These are phyloP conservation scores for Myxozyma udenii DNA, from an alignment of 805 yeast genomes.

Conservation along the genomic window DNA sequence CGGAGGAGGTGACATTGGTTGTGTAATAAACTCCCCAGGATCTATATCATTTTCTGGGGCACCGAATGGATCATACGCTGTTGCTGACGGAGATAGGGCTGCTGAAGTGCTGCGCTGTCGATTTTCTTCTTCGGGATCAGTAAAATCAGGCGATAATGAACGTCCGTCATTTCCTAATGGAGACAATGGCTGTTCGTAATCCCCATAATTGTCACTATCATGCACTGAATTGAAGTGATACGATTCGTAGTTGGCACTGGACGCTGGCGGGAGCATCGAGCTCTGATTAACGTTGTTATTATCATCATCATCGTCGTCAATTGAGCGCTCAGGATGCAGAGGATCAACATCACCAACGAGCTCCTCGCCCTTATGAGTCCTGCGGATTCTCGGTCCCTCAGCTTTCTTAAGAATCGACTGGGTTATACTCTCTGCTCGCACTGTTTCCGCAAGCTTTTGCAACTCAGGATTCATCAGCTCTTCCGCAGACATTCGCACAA, in stretches of 20 bases:
- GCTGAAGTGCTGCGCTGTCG: not conserved
- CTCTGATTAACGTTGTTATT: not conserved
- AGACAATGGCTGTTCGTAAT: not conserved
- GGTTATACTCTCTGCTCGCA: slow-evolving; percentile 63
- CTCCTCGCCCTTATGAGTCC: slow-evolving; percentile 88
- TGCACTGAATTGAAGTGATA: too few species aligned
- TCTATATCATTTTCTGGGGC: not conserved
- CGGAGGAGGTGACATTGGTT: slow-evolving; percentile 3
- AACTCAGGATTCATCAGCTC: slow-evolving; percentile 77
- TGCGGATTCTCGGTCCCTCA: slow-evolving; percentile 61
- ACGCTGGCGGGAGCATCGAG: not conserved
- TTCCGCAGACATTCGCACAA: slow-evolving; percentile 65
- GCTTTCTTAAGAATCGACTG: slow-evolving; percentile 63
- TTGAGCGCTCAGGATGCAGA: slow-evolving; percentile 17
- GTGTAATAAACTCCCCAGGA: not conserved
- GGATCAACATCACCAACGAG: slow-evolving; percentile 57
- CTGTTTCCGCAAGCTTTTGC: slow-evolving; percentile 65
- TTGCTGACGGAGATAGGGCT: not conserved
- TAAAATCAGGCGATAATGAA: not conserved
- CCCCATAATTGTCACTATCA: not conserved
- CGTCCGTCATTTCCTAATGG: not conserved
- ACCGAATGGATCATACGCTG: not conserved
- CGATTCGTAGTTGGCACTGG: not conserved
- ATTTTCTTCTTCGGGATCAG: not conserved
- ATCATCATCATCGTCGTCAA: not conserved